Evolutionary conservation across 78 protist species (phyloP).

Genomic region (Dictyostelium firmibasis): DNA sequence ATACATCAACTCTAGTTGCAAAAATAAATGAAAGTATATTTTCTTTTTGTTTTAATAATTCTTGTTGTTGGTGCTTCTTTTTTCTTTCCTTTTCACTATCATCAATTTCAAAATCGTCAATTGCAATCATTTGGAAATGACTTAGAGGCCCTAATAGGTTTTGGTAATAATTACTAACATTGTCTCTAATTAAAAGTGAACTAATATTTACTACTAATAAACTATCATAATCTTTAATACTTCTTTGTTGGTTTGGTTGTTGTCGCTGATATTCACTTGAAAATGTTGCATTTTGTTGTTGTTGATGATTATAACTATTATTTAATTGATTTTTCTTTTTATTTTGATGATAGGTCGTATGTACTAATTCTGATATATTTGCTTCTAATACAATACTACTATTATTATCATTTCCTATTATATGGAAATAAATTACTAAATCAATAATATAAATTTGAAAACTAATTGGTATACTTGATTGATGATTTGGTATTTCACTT

Average conservation of each 20-base stretch:
- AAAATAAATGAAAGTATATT: conserved; percentile 9
- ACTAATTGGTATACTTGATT: conserved; percentile 11
- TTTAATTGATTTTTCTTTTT: background rate
- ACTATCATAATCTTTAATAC: conserved; percentile 11
- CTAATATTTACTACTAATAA: conserved; percentile 5
- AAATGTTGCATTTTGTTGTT: background rate
- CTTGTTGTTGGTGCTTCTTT: background rate
- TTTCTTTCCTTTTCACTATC: background rate
- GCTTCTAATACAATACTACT: conserved; percentile 5
- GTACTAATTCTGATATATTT: conserved; percentile 17
- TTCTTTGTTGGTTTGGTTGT: background rate
- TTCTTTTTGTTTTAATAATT: conserved; percentile 2
- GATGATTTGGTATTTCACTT: background rate
- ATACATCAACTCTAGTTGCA: background rate
- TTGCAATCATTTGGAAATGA: background rate
- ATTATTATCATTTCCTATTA: background rate
- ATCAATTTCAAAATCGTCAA: conserved; percentile 19
- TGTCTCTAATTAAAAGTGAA: conserved; percentile 3
- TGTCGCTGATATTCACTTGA: background rate
- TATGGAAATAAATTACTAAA: background rate
- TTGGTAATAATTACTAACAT: conserved; percentile 32
- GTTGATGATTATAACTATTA: background rate
- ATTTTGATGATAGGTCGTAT: background rate
- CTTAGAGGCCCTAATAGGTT: conserved; percentile 53
- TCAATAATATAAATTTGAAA: conserved; percentile 18